Percentiles rank a stretch among this genome's conserved stretches.
These are phyloP conservation scores for Penicillium paradoxum DNA, from an alignment of 495 filamentous ascomycete genomes.

Conservation along the genomic window DNA sequence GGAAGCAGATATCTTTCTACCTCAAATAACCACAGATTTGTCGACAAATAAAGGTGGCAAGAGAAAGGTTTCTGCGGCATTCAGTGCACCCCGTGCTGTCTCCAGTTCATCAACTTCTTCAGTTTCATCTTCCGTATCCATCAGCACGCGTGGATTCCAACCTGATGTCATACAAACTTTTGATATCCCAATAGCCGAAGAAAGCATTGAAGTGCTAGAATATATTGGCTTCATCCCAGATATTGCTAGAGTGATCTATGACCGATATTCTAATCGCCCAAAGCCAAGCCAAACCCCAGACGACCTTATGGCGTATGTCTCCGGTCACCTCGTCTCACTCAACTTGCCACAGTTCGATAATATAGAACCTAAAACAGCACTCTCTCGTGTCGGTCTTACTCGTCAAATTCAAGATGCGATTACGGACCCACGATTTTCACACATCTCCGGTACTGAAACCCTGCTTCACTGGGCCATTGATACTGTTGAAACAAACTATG, in stretches of 20 bases:
- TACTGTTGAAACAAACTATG: not conserved
- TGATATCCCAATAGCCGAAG: not conserved
- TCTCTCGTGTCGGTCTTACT: not conserved
- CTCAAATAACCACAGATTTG: not conserved
- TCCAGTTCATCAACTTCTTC: not conserved
- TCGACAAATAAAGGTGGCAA: not conserved
- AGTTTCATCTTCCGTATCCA: not conserved
- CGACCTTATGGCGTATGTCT: not conserved
- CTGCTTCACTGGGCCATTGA: not conserved
- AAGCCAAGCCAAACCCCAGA: not conserved
- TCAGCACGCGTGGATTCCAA: not conserved
- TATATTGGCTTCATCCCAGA: slow-evolving; percentile 1
- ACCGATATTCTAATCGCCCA: slow-evolving; percentile 1
- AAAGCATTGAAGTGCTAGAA: slow-evolving; percentile 2
- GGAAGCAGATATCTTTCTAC: not conserved
- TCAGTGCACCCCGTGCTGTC: not conserved
- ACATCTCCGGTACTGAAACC: slow-evolving; percentile 1
- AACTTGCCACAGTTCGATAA: not conserved
- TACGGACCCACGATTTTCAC: slow-evolving; percentile 1
- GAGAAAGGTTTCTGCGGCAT: not conserved
- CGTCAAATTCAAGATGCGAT: not conserved
- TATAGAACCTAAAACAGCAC: not conserved
- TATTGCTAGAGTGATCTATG: slow-evolving; percentile 1
- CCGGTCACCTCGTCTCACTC: not conserved
- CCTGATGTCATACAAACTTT: not conserved